phyloP scores from a whole-genome alignment of 139 green algal species.

The Volvox reticuliferus region DNA sequence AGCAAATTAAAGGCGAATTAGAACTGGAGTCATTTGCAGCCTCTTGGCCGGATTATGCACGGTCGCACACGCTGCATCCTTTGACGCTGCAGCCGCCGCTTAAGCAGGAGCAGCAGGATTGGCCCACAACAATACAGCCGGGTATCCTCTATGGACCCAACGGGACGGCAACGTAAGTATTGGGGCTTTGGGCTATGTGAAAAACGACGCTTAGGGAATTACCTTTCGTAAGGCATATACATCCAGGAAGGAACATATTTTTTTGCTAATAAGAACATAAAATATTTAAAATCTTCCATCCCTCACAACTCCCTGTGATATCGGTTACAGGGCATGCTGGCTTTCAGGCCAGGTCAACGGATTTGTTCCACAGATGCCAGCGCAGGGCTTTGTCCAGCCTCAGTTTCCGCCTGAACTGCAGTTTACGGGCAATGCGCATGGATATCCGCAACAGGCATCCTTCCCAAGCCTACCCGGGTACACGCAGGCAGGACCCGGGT shows the following conservation, averaged over 20 bases:
- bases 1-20: conserved; percentile 19
- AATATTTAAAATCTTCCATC: too few species aligned
- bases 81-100: not conserved
- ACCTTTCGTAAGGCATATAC: too few species aligned
- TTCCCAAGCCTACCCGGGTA: conserved; percentile 9
- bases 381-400: not conserved
- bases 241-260: not conserved
- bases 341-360: conserved; percentile 29
- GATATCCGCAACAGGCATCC: conserved; percentile 3
- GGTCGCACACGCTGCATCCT: not conserved
- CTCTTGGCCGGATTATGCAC: conserved; percentile 19
- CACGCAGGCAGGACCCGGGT: not conserved
- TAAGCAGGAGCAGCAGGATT: conserved; percentile 21
- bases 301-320: too few species aligned
- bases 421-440: not conserved
- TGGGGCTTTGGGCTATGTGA: too few species aligned
- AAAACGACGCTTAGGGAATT: too few species aligned
- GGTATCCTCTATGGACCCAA: conserved; percentile 5
- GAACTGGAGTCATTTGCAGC: not conserved
- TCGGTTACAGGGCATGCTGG: conserved; percentile 11
- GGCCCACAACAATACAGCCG: not conserved
- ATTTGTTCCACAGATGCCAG: conserved; percentile 1
- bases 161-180: not conserved
- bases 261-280: not conserved
- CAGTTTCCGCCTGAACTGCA: conserved; percentile 18